Evolutionary conservation across 805 yeast genomes (phyloP), one percentile per base, ranked within the genome.

Genomic region (Suhomyces pyralidae): DNA sequence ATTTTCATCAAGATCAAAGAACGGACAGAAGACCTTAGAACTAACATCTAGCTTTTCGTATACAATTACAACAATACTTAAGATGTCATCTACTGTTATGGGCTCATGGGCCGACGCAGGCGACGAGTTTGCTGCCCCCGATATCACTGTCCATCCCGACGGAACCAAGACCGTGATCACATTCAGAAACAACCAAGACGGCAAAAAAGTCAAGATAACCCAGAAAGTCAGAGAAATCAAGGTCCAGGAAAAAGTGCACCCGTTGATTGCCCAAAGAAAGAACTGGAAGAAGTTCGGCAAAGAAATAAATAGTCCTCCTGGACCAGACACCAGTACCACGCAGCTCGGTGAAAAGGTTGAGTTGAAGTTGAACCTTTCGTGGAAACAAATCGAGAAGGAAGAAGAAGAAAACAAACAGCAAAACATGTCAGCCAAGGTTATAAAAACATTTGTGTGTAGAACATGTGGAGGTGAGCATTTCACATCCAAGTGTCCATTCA

Each of bases 401-500:
- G 87, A 83, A 67, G 87, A 85, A 68, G 82, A 78, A 70, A 65
- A 73, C 70, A 63, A 73, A 74, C 68, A 79, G 67, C 77, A 74
- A 71, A 66, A 73, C 68, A 43, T 43, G 42, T 51, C 58, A 71
- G 71, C 68, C 74, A 58, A 66, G 66, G 56, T 71, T 28, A 61
- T 76, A 58, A 78, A 75, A 61, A 68, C 81, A 56, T 71, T 84
- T 58, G 76, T 73, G 62, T 94, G 99, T 83, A 89, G 97, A 82
- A 76, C 81, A 51, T 94, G 99, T 86, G 88, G 88, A 55, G 97
- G 97, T 67, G 87, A 84, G 61, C 99, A 94, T 80, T 89, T 85
- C 81, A 88, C 97, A 42, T 77, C 90, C 70, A 86, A 87, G 76
- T 94, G 99, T 88, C 99, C 99, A 58, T 90, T 83, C 82, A 92